Percentiles rank a stretch among this genome's conserved stretches.
phyloP scores from a whole-genome alignment of 2,329 filamentous ascomycete genomes.

The Macrophomina pseudophaseolina region DNA sequence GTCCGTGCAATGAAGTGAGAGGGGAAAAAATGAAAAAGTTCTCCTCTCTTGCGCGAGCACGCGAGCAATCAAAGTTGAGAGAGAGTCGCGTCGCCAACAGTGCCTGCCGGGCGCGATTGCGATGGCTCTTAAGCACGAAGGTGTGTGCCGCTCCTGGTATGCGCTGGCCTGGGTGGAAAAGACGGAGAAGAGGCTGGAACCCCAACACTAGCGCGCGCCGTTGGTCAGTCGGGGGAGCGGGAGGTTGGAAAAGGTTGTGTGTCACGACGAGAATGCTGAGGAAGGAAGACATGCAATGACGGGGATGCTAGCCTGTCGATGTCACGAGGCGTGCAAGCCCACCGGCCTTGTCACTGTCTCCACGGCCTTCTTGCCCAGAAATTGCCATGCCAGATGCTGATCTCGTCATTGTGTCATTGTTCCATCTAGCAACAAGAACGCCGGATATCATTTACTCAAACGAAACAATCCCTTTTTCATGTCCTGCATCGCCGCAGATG shows the following conservation, averaged over 20 bases:
- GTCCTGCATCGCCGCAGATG: neutral
- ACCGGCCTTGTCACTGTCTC: neutral
- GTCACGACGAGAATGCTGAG: conserved; percentile 1
- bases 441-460: conserved; percentile 20
- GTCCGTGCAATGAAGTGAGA: neutral
- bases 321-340: conserved; percentile 14
- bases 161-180: conserved; percentile 4
- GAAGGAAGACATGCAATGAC: neutral
- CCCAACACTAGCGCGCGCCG: conserved; percentile 9
- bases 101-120: neutral
- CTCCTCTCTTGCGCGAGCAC: neutral
- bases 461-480: conserved; percentile 2
- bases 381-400: neutral
- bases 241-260: conserved; percentile 4
- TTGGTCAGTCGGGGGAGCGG: neutral
- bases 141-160: neutral
- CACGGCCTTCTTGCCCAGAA: neutral
- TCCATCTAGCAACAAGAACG: conserved; percentile 10
- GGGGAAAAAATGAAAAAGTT: neutral
- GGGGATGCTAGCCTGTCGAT: conserved; percentile 16
- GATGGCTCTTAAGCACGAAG: neutral
- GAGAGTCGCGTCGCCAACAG: neutral
- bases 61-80: neutral
- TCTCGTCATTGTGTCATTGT: conserved; percentile 15
- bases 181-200: neutral